Percentiles rank a stretch among this genome's conserved stretches.
Evolutionary conservation across 2,329 filamentous ascomycete genomes (phyloP).

Genomic region (Talaromyces islandicus): DNA sequence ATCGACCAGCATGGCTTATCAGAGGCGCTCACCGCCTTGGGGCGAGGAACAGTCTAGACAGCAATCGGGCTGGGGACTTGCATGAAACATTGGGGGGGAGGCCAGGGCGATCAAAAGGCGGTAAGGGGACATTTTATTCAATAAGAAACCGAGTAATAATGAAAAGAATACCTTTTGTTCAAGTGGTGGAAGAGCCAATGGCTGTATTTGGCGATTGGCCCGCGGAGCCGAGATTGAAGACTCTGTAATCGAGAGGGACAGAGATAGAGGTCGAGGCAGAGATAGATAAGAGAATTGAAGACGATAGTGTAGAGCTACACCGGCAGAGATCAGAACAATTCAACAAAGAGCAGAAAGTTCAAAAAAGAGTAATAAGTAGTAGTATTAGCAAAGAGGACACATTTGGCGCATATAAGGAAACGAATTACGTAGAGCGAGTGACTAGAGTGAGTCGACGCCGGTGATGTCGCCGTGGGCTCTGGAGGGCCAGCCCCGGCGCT

Average conservation of each 20-base stretch:
- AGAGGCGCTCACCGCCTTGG: constrained; percentile 10
- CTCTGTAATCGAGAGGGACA: not conserved
- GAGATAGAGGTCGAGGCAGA: not conserved
- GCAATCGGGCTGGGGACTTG: not conserved
- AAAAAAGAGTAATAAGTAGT: no score
- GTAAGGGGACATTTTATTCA: not conserved
- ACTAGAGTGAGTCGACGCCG: not conserved
- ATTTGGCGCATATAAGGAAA: not conserved
- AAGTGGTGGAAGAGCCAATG: not conserved
- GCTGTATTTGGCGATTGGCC: constrained; percentile 4
- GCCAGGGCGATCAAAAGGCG: not conserved
- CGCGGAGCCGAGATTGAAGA: not conserved
- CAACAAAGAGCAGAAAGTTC: no score
- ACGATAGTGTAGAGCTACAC: no score
- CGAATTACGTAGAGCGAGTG: not conserved
- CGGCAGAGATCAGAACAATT: no score
- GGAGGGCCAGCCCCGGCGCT: not conserved
- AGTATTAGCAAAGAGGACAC: not conserved
- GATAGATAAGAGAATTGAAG: not conserved
- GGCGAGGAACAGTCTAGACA: not conserved
- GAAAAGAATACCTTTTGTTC: not conserved
- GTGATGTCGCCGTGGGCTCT: not conserved
- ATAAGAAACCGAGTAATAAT: not conserved
- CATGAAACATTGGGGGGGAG: not conserved
- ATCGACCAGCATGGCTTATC: constrained; percentile 4